Evolutionary conservation across 225 moss, liverwort and hornwort species (phyloP).

Genomic region (Thuidium tamariscinum): DNA sequence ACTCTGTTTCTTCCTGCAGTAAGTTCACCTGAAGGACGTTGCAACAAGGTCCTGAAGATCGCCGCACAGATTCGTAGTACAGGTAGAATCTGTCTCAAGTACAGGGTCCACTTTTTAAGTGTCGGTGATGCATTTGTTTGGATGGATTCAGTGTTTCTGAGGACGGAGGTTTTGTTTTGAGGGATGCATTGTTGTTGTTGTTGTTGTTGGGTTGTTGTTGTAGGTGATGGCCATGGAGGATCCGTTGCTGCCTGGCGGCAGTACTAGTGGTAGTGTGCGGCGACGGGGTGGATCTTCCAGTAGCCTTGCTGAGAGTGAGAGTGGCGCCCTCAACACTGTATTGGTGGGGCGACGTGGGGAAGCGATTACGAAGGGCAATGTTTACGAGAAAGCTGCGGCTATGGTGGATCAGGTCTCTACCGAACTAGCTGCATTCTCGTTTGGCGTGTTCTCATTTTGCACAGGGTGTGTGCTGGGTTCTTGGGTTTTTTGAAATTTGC

Average conservation of each 20-base stretch:
- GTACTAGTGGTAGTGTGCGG: neutral
- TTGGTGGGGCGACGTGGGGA: constrained; percentile 36
- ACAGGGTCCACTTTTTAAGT: neutral
- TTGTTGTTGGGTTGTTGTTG: neutral
- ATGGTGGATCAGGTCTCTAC: constrained; percentile 72
- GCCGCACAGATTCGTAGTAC: neutral
- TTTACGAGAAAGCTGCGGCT: constrained; percentile 84
- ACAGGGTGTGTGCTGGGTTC: neutral
- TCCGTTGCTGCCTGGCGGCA: constrained; percentile 17
- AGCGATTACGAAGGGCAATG: constrained; percentile 54
- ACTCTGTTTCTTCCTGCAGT: neutral
- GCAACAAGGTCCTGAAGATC: neutral
- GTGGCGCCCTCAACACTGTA: constrained; percentile 12
- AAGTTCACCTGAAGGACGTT: neutral
- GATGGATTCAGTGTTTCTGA: neutral
- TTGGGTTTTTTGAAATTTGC: neutral
- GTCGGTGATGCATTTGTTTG: neutral
- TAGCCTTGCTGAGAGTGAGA: neutral
- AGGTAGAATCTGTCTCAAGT: neutral
- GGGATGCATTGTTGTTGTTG: neutral
- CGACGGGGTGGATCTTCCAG: neutral
- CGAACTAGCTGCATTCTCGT: neutral
- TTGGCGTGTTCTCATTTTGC: neutral
- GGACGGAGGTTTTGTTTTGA: neutral
- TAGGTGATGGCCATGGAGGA: constrained; percentile 12